phyloP scores from a whole-genome alignment of 495 filamentous ascomycete genomes.

The Xylaria sp. region DNA sequence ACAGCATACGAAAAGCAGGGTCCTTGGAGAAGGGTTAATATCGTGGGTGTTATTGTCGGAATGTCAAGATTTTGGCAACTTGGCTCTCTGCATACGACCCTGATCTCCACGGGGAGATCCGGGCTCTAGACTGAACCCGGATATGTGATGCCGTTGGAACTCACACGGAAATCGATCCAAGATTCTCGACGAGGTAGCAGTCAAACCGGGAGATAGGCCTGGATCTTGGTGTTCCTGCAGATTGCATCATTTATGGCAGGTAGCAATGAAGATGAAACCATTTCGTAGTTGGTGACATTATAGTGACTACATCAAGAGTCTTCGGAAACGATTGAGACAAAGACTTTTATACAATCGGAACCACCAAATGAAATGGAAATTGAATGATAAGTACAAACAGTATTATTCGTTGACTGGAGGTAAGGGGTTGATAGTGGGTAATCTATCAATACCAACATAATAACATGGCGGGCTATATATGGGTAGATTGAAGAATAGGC shows the following conservation, averaged over 20 bases:
- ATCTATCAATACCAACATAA: background rate
- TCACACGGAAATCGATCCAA: background rate
- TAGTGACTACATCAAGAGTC: background rate
- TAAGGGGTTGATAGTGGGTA: background rate
- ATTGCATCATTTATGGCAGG: background rate
- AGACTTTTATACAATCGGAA: background rate
- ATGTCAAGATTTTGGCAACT: background rate
- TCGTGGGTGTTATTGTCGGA: background rate
- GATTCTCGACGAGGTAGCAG: slow-evolving; percentile 1
- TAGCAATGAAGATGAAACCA: slow-evolving; percentile 8
- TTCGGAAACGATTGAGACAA: background rate
- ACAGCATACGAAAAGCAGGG: background rate
- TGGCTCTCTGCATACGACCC: slow-evolving; percentile 8
- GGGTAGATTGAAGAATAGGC: background rate
- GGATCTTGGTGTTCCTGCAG: background rate
- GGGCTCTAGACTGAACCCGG: background rate
- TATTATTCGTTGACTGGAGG: background rate
- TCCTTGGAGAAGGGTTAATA: background rate
- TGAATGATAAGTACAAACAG: background rate
- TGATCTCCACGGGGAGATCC: background rate
- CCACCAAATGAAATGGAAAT: background rate
- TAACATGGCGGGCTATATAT: background rate
- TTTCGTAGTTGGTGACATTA: background rate
- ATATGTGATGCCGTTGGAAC: background rate
- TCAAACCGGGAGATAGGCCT: background rate